Percentiles rank a stretch among this genome's conserved stretches.
Evolutionary conservation across 805 yeast genomes (phyloP).

Genomic region (Debaryomyces maramus): DNA sequence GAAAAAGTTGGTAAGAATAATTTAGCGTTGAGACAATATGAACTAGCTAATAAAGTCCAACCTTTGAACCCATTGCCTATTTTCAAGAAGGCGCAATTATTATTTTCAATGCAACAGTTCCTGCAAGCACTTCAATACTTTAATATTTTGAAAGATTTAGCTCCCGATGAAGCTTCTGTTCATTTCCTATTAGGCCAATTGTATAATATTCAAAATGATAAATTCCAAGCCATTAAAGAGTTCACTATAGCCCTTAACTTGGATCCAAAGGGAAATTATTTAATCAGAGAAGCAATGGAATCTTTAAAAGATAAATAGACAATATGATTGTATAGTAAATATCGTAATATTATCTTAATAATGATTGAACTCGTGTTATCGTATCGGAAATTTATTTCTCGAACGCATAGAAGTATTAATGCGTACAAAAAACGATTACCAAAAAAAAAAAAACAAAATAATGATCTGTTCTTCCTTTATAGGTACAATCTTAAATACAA

Average conservation of each 20-base stretch:
- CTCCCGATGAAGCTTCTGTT: conserved; percentile 94
- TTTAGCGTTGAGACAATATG: conserved; percentile 78
- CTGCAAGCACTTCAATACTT: conserved; percentile 73
- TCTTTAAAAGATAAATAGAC: conserved; percentile 29
- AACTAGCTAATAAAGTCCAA: conserved; percentile 78
- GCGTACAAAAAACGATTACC: too few relatives aligned
- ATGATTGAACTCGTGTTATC: too few relatives aligned
- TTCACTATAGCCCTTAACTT: conserved; percentile 86
- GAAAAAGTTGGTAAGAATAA: conserved; percentile 71
- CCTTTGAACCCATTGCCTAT: conserved; percentile 84
- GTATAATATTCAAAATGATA: conserved; percentile 72
- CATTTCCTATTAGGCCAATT: conserved; percentile 87
- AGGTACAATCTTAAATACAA: too few relatives aligned
- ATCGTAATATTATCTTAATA: too few relatives aligned
- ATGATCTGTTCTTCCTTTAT: too few relatives aligned
- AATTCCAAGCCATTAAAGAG: conserved; percentile 76
- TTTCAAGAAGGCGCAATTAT: conserved; percentile 82
- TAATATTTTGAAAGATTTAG: conserved; percentile 67
- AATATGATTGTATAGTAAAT: not conserved
- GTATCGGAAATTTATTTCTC: too few relatives aligned
- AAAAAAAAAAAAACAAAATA: too few relatives aligned
- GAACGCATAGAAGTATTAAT: too few relatives aligned
- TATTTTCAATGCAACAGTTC: conserved; percentile 69
- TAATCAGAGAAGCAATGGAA: conserved; percentile 83
- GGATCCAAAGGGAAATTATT: conserved; percentile 89